Evolutionary conservation across 495 filamentous ascomycete genomes (phyloP), one percentile per base, ranked within the genome.

Genomic region (Bathelium albidoporum): DNA sequence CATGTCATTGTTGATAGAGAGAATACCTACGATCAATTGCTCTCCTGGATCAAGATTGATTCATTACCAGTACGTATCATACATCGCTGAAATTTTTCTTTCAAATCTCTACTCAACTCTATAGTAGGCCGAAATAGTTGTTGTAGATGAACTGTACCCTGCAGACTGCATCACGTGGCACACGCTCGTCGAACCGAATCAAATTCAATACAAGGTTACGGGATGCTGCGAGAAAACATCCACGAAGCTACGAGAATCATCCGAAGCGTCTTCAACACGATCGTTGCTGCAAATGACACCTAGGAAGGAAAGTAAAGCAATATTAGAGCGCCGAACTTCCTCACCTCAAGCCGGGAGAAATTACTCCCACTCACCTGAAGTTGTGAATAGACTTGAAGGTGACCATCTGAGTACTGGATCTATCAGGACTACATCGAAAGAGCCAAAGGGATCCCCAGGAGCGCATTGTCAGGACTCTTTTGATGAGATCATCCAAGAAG

Each of bases 1-100:
- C 91, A 96, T 76, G 78, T 95, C 61, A 82, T 97, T 64, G 88
- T 89, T 3, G 94, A 97, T 68, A 87, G 85, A 59, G 73, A 73
- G 1, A 71, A 94, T 58, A 78, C 73, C 2, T 92, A 84, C 67
- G 72, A 78, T 5, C 83, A 94, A 64, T 76, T 96, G n/a, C 66
- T 88, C 22, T 77, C 73, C 36, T 77, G 81, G 60, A 73, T 95
- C 9, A 82, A 83, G 29, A 59, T 80, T 5, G 70, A 77, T 7
- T 64, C 66, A 14, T 66, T 86, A 36, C 78, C 82, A 2, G 80
- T 84, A 63, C 70, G 76, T 68, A 9, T 39, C 49, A 58, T 39
- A n/a, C 31, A 44, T 2, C 26, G 49, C 70, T 84, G 52, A 79
- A 60, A 41, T 39, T 55, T 11, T n/a, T n/a, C n/a, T n/a, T n/a